Base-by-base conservation (phyloP, 495 filamentous ascomycete genomes). In the Podospora pseudocomata region DNA sequence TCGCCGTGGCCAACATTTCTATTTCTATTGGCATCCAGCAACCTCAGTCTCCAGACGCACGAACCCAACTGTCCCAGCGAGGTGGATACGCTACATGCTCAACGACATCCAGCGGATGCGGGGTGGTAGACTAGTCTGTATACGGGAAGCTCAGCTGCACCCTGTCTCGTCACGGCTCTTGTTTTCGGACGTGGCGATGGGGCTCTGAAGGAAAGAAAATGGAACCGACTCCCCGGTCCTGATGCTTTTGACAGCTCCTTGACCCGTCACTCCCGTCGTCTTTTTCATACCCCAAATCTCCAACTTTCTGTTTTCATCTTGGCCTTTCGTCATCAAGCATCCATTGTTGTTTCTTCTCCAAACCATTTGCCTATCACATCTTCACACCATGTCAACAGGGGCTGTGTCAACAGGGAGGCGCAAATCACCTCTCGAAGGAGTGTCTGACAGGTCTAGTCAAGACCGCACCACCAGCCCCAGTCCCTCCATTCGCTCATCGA, bases 391-490 rank as follows among this genome's bases (percentile, higher is more conserved):
- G 68, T 53, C 65, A 27, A 54, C 63, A 53, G 59, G 65, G 28
- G 61, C 68, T 7, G 63, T 58, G 9, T 53, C 67, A 34, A 57
- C 20, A 49, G 67, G 63, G 30, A 76, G 76, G 64, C 65, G 67
- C 59, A 71, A 70, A 54, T 70, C 72, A 9, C 69, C 72, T 28
- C 74, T 76, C n/a, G 70, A 76, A 30, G 73, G 69, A 2, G 70
- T 70, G 20, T 68, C 64, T 66, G 76, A 79, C 28, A 72, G 70
- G 58, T 68, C 72, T 2, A 57, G 67, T 44, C 71, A 73, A 56
- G 77, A 79, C 19, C 75, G 77, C 54, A 68, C 72, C 26, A 71
- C 76, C 13, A 70, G 72, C 9, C 70, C 73, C 1, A 68, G 73
- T 6, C 65, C 73, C 19, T 71, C 71, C 16, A 63, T 70, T 19